phyloP scores from a whole-genome alignment of 2,329 filamentous ascomycete species.

The Podosphaera aphanis region DNA sequence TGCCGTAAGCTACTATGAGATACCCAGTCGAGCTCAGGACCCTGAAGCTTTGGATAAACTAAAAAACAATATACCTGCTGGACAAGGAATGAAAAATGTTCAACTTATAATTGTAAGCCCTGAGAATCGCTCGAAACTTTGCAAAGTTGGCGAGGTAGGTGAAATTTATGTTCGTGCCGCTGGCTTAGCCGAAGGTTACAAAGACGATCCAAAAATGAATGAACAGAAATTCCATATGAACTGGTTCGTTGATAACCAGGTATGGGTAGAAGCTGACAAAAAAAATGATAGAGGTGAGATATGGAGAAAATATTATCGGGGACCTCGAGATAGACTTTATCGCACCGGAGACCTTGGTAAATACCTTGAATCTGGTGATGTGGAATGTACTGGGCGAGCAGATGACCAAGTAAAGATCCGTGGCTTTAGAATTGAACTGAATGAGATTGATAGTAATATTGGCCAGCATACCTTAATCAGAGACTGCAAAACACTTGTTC shows the following conservation, averaged over 20 bases:
- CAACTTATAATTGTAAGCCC: conserved; percentile 68
- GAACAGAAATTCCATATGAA: conserved; percentile 15
- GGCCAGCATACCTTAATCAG: conserved; percentile 51
- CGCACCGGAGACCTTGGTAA: conserved; percentile 67
- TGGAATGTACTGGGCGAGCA: conserved; percentile 55
- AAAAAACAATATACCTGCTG: conserved; percentile 60
- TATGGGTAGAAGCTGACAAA: conserved; percentile 21
- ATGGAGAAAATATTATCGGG: conserved; percentile 59
- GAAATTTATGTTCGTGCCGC: conserved; percentile 66
- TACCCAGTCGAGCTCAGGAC: conserved; percentile 41
- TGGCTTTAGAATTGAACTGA: conserved; percentile 84
- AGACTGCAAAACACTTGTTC: conserved; percentile 67
- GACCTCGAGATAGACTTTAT: conserved; percentile 69
- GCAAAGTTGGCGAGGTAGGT: conserved; percentile 58
- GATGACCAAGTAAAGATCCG: conserved; percentile 91
- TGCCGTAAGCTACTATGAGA: conserved; percentile 61
- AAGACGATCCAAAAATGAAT: conserved; percentile 17
- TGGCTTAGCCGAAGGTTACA: conserved; percentile 63
- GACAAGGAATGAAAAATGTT: conserved; percentile 69
- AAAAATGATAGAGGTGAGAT: conserved; percentile 44
- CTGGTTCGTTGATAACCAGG: conserved; percentile 17
- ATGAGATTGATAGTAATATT: conserved; percentile 73
- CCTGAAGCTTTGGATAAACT: conserved; percentile 38
- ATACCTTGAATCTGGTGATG: conserved; percentile 43
- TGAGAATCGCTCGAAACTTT: conserved; percentile 39